Conservation (phyloP, 2,329 filamentous ascomycete species). For the Nectriaceae sp. region DNA sequence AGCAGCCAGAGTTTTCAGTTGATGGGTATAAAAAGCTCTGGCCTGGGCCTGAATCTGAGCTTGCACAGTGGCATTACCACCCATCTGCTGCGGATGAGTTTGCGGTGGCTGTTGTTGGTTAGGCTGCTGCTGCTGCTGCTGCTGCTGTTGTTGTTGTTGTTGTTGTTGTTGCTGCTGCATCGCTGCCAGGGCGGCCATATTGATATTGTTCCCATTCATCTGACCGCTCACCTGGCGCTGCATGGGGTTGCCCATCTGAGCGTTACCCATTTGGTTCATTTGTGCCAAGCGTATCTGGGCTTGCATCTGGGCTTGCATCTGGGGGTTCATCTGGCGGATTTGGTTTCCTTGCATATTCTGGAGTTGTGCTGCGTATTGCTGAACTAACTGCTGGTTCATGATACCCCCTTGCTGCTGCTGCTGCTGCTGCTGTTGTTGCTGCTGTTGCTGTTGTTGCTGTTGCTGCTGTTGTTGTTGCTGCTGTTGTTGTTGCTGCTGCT, state of each 20-base stretch:
- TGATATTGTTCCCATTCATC: constrained; percentile 41
- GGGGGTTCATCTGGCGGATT: constrained; percentile 35
- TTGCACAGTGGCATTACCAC: constrained; percentile 31
- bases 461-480: constrained; percentile 35
- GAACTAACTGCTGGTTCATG: constrained; percentile 44
- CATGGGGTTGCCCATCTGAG: constrained; percentile 35
- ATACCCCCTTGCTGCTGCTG: constrained; percentile 39
- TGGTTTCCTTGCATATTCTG: constrained; percentile 42
- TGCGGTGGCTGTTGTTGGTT: constrained; percentile 34
- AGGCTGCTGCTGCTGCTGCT: constrained; percentile 33
- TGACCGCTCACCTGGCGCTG: constrained; percentile 35
- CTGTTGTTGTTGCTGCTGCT: constrained; percentile 42
- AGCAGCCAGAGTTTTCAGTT: constrained; percentile 34
- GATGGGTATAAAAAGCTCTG: constrained; percentile 40
- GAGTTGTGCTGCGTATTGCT: constrained; percentile 47
- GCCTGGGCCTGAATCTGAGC: constrained; percentile 37
- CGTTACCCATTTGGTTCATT: constrained; percentile 37
- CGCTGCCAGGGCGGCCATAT: constrained; percentile 42
- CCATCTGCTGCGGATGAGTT: constrained; percentile 32
- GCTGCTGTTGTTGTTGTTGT: constrained; percentile 33
- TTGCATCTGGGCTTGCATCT: constrained; percentile 37
- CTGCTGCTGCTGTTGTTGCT: constrained; percentile 30
- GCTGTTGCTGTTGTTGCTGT: constrained; percentile 30
- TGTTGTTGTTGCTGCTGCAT: constrained; percentile 42
- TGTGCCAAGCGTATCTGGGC: constrained; percentile 32